Evolutionary conservation across 345 rosid genomes (phyloP), one percentile per base, ranked within the genome.

Genomic region (Euphorbia tirucalli): DNA sequence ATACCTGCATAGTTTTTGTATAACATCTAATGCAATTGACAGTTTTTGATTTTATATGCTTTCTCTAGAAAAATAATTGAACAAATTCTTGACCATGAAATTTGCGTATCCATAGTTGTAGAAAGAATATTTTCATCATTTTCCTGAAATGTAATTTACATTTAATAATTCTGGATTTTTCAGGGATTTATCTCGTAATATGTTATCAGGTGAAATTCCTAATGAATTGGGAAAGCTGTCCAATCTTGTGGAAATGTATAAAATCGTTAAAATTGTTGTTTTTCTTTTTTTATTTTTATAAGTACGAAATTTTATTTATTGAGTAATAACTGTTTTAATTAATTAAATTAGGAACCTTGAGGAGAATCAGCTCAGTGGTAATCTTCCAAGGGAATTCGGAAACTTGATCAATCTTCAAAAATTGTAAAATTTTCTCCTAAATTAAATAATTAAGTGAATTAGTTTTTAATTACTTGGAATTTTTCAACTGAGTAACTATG

Each of bases 191-290:
- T 3, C 13, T 22, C 0, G 16, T 49, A 75, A 75, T 44, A 48
- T 7, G 54, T 14, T 75, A 14, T 10, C 66, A 3, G 79, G 74
- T 37, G 18, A 1, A 65, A 70, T 75, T 70, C 79, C 79, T 48
- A 54, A 13, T 2, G 9, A 56, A 24, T 27, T 75, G 28, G 79
- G 66, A 21, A 21, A 32, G 3, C 74, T 75, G 7, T n/a, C 31
- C 28, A 27, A 65, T 9, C 74, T 75, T 10, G 0, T 0, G 19
- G 0, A 18, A 6, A n/a, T 54, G 22, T 50, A 50, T 54, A 54
- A 19, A 0, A 10, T 57, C n/a, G n/a, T 60, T 70, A n/a, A 25
- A 52, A 25, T 48, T 4, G 7, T 30, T 21, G n/a, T 14, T 0
- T 18, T 8, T 0, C 19, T 74, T 54, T 10, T 15, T 8, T 31